Evolutionary conservation across 164 flowering plant genomes (phyloP), one percentile per base, ranked within the genome.

Genomic region (Vitis riparia): DNA sequence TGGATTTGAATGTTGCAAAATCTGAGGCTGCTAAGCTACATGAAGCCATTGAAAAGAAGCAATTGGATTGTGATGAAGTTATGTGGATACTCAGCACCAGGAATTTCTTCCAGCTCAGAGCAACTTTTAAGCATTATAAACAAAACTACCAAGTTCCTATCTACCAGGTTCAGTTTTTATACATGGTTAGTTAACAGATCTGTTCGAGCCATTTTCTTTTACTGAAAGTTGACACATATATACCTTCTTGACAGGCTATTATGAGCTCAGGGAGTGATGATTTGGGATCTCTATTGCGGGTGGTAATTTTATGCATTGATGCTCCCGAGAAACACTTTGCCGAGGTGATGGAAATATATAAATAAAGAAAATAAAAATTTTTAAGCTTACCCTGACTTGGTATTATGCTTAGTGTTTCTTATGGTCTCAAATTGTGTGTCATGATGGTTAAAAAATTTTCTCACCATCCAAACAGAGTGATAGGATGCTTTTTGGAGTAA

Each of bases 281-380:
- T 57, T 65, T 89, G 68, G 82, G 70, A 66, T 67, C 82, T 64
- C 62, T 87, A 8, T 59, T 92, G 78, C 77, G 52, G 69, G 61
- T 80, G 60, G 87, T 76, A 11, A 68, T 88, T 62, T 64, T 67
- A 77, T 92, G 98, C 85, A 79, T 90, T 19, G 87, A 86, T 92
- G 88, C 27, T 23, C 27, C 27, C 27, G 27, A 23, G 27, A 23
- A 23, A 23, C 27, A 23, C 27, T 23, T 23, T 55, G 94, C 94
- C 9, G 78, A 90, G 96, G 97, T 89, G 59, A 68, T 58, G 51
- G 5, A 9, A 59, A 64, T 23, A 23, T 23, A 23, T 23, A 23
- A 23, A 23, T 23, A 23, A 23, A 23, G 27, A 23, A 23, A 19
- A 19, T 19, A 19, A 19, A 19, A 1, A 1, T 19, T 19, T 19